A percentile compares a stretch with the other conserved stretches of the same genome.
Conservation (phyloP, 1,139 yeast species). For the Yamadazyma dushanensis region DNA sequence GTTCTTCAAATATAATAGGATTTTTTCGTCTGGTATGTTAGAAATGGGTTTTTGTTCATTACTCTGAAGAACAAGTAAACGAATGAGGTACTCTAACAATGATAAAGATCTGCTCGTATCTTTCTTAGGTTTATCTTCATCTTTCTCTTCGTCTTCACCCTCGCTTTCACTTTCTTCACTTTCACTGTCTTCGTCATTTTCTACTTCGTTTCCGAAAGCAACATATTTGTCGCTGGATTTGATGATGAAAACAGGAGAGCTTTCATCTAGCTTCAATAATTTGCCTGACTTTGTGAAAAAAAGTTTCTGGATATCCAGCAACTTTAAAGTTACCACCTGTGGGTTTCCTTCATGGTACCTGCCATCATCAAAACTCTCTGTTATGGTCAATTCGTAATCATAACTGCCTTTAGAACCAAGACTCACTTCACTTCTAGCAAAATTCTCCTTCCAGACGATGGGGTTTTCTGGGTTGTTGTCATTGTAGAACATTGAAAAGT, state of each 20-base stretch:
- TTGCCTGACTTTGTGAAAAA: constrained; percentile 77
- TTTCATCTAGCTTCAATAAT: constrained; percentile 60
- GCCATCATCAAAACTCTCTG: constrained; percentile 69
- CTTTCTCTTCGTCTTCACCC: constrained; percentile 12
- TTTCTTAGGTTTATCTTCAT: constrained; percentile 3
- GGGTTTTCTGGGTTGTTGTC: constrained; percentile 35
- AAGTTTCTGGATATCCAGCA: constrained; percentile 49
- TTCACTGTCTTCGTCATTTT: constrained; percentile 26
- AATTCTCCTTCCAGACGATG: constrained; percentile 75
- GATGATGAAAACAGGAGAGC: constrained; percentile 68
- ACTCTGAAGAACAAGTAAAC: constrained; percentile 63
- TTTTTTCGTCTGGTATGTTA: constrained; percentile 64
- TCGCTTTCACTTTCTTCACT: constrained; percentile 28
- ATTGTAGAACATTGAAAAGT: constrained; percentile 67
- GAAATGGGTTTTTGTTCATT: constrained; percentile 58
- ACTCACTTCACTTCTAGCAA: constrained; percentile 53
- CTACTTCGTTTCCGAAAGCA: constrained; percentile 50
- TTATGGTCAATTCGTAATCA: constrained; percentile 46
- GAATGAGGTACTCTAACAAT: constrained; percentile 61
- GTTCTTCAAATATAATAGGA: constrained; percentile 63
- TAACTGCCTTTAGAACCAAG: constrained; percentile 28
- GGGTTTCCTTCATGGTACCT: constrained; percentile 68
- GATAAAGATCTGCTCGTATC: constrained; percentile 33
- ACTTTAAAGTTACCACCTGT: constrained; percentile 31
- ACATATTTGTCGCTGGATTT: constrained; percentile 46